Evolutionary conservation across 768 basidiomycete species (phyloP).

Genomic region (Trametes cinnabarina): DNA sequence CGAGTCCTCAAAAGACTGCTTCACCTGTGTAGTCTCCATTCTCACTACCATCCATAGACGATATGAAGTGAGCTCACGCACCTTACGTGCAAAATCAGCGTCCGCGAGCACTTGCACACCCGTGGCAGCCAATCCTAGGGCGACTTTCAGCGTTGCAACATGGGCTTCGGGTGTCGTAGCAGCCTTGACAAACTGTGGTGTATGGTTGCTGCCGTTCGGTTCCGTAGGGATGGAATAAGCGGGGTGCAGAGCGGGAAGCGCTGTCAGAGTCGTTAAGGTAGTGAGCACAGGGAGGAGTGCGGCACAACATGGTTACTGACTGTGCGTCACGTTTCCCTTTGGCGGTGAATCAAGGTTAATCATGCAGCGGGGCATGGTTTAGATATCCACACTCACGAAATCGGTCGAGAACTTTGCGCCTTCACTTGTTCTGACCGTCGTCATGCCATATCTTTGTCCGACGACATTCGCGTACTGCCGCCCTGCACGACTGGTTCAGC

Average conservation of each 20-base stretch:
- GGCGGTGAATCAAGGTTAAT: not conserved
- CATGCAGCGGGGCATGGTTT: not conserved
- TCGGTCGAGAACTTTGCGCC: slow-evolving; percentile 67
- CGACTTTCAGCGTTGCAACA: slow-evolving; percentile 50
- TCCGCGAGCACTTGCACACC: slow-evolving; percentile 61
- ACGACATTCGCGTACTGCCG: slow-evolving; percentile 50
- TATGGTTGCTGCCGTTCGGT: slow-evolving; percentile 74
- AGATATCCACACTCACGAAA: slow-evolving; percentile 54
- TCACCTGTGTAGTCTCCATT: not conserved
- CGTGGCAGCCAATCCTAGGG: slow-evolving; percentile 61
- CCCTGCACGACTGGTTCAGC: slow-evolving; percentile 35
- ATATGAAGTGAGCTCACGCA: not conserved
- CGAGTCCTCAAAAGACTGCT: slow-evolving; percentile 7
- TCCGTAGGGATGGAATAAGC: slow-evolving; percentile 58
- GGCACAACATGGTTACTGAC: slow-evolving; percentile 32
- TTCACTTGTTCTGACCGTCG: slow-evolving; percentile 26
- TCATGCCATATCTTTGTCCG: slow-evolving; percentile 42
- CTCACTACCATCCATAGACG: too few relatives aligned
- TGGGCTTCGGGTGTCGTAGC: slow-evolving; percentile 64
- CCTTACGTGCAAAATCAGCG: slow-evolving; percentile 38
- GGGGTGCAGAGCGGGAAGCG: slow-evolving; percentile 29
- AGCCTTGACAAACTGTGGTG: slow-evolving; percentile 59
- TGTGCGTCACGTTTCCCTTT: slow-evolving; percentile 74
- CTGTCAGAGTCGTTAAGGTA: too few relatives aligned
- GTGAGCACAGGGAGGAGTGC: not conserved